These are phyloP conservation scores for Talaromyces piceae DNA, from an alignment of 2,329 filamentous ascomycete species.

Conservation along the genomic window DNA sequence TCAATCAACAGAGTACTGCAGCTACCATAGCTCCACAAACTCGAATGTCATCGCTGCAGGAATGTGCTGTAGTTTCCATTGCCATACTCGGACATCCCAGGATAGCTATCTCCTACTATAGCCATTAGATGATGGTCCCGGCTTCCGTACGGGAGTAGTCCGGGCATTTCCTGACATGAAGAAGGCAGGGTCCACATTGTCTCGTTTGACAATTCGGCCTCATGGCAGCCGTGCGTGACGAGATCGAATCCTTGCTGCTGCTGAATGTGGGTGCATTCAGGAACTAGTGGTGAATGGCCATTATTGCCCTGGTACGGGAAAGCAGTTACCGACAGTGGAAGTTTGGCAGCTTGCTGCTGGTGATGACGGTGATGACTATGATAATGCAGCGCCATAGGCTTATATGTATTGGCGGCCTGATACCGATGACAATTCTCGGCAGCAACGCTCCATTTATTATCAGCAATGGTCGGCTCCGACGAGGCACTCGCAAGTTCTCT, in stretches of 20 bases:
- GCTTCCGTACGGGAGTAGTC: not conserved
- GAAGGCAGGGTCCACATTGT: not conserved
- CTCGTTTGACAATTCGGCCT: not conserved
- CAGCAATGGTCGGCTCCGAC: constrained; percentile 19
- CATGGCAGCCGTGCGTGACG: not conserved
- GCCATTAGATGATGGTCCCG: not conserved
- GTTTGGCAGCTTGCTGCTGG: not conserved
- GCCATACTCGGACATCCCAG: not conserved
- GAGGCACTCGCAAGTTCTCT: constrained; percentile 10
- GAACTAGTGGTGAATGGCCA: not conserved
- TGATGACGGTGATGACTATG: not conserved
- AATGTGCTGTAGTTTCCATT: not conserved
- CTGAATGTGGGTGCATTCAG: not conserved
- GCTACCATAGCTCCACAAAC: not conserved
- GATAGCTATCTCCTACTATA: not conserved
- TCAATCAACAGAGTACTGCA: no score
- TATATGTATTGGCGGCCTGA: not conserved
- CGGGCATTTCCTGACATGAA: not conserved
- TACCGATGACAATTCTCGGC: constrained; percentile 1
- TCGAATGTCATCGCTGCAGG: not conserved
- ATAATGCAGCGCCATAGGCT: not conserved
- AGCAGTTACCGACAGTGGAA: not conserved
- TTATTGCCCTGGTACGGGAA: not conserved
- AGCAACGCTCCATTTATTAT: constrained; percentile 19
- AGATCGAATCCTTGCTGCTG: not conserved